Percentiles rank a stretch among this genome's conserved stretches.
These are phyloP conservation scores for Oryza brachyantha DNA, from an alignment of 176 grass and related monocot genomes.

Conservation along the genomic window DNA sequence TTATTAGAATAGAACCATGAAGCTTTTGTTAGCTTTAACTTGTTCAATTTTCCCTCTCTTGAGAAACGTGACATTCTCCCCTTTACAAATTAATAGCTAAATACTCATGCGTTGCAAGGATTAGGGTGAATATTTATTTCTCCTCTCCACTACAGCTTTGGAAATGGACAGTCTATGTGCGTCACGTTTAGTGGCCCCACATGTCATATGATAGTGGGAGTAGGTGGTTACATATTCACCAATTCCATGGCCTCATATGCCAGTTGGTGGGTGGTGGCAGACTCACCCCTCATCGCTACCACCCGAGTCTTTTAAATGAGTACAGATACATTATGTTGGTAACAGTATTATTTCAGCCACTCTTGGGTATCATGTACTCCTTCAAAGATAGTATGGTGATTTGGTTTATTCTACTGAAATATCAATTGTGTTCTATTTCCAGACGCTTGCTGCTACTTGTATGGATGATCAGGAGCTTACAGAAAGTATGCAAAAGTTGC, in stretches of 20 bases:
- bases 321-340: background rate
- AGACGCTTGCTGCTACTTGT: constrained; percentile 80
- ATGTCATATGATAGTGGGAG: too few species aligned
- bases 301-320: too few species aligned
- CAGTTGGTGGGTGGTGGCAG: too few species aligned
- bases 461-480: constrained; percentile 87
- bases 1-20: constrained; percentile 34
- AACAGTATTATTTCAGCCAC: constrained; percentile 1
- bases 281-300: too few species aligned
- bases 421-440: constrained; percentile 24
- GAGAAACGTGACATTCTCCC: background rate
- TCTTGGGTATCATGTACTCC: background rate
- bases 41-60: background rate
- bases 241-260: too few species aligned
- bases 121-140: too few species aligned
- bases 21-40: constrained; percentile 21
- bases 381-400: constrained; percentile 14
- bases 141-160: too few species aligned
- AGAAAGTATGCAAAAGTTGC: constrained; percentile 89
- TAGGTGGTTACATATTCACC: too few species aligned
- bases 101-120: too few species aligned
- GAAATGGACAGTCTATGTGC: too few species aligned
- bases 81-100: background rate
- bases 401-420: constrained; percentile 21
- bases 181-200: too few species aligned